Evolutionary conservation across 1,284 basidiomycete genomes (phyloP).

Genomic region (Paramarasmius palmivorus): DNA sequence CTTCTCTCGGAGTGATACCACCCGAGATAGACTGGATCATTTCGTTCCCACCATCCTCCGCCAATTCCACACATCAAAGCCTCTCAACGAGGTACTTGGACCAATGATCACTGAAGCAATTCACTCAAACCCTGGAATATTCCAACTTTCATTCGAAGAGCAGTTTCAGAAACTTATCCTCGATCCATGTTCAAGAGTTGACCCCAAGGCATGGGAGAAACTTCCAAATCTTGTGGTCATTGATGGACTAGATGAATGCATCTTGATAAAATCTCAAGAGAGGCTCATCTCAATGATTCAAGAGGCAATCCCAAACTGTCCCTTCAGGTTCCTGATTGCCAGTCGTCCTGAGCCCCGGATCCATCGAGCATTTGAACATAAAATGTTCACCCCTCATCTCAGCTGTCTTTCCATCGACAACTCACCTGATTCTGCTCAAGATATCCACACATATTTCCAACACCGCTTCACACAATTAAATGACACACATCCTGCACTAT

Average conservation of each 20-base stretch:
- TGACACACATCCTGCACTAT: neutral
- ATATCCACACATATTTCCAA: neutral
- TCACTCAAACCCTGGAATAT: no score
- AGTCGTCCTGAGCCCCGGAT: constrained; percentile 1
- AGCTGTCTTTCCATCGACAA: neutral
- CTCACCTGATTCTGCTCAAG: neutral
- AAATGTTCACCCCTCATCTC: neutral
- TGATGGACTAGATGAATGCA: constrained; percentile 1
- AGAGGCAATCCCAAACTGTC: neutral
- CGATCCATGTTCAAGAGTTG: no score
- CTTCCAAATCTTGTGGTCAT: no score
- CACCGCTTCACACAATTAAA: neutral
- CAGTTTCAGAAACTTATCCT: no score
- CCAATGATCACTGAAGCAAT: no score
- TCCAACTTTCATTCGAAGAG: no score
- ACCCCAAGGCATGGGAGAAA: no score
- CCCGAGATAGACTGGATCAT: no score
- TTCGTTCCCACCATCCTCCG: no score
- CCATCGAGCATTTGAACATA: neutral
- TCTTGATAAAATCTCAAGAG: neutral
- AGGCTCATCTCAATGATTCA: neutral
- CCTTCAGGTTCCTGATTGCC: neutral
- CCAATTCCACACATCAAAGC: no score
- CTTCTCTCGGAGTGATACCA: no score
- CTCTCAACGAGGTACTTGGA: no score